Evolutionary conservation across 768 basidiomycete genomes (phyloP).

Genomic region (Termitomyces sp.): DNA sequence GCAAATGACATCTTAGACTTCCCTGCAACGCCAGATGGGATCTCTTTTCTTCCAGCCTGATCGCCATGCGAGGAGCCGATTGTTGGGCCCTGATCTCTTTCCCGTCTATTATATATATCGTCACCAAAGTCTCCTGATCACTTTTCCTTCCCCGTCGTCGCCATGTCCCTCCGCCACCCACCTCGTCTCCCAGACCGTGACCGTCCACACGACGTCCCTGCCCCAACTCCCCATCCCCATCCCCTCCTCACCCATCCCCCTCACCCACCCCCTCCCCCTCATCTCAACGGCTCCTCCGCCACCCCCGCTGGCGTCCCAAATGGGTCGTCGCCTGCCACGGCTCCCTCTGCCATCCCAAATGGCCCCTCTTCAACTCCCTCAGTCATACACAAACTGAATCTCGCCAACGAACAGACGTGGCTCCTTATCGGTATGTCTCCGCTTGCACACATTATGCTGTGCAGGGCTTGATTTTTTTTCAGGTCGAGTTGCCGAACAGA

Average conservation of each 20-base stretch:
- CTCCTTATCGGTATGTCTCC: conserved; percentile 70
- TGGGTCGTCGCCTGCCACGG: conserved; percentile 45
- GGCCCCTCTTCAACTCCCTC: conserved; percentile 26
- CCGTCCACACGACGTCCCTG: conserved; percentile 57
- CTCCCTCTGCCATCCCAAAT: conserved; percentile 28
- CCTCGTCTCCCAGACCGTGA: conserved; percentile 39
- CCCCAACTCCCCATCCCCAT: conserved; percentile 28
- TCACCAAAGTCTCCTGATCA: conserved; percentile 35
- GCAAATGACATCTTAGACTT: conserved; percentile 40
- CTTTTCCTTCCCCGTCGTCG: conserved; percentile 42
- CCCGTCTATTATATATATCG: conserved; percentile 54
- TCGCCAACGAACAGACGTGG: conserved; percentile 94
- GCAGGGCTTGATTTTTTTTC: conserved; percentile 19
- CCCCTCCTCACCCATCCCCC: conserved; percentile 31
- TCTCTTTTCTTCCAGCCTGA: conserved; percentile 43
- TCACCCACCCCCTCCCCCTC: conserved; percentile 34
- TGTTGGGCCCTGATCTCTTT: conserved; percentile 38
- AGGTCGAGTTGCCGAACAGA: conserved; percentile 95
- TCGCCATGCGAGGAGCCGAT: conserved; percentile 57
- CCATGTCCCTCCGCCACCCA: conserved; percentile 55
- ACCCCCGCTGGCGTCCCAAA: conserved; percentile 41
- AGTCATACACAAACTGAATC: conserved; percentile 72
- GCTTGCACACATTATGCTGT: conserved; percentile 4
- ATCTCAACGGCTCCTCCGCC: conserved; percentile 46
- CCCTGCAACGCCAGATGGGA: conserved; percentile 33